These are phyloP conservation scores for Westerdykella sp. DNA, from an alignment of 2,329 filamentous ascomycete genomes.

Conservation along the genomic window DNA sequence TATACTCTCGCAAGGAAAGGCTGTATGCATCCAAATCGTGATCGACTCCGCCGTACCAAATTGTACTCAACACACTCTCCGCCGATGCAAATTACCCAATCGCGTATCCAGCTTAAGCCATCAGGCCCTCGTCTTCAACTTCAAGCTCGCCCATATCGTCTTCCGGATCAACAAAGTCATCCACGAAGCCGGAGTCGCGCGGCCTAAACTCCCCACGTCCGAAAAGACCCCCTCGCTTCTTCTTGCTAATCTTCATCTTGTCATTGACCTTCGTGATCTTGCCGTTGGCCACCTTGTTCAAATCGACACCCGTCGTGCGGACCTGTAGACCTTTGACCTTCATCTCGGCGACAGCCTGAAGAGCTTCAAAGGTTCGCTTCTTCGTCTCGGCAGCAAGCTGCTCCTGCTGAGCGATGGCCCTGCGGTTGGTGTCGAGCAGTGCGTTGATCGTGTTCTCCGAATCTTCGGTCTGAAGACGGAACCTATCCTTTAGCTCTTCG, in stretches of 20 bases:
- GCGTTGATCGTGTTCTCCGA: constrained; percentile 27
- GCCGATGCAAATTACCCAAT: too few species aligned
- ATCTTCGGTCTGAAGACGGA: constrained; percentile 23
- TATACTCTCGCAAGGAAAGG: too few species aligned
- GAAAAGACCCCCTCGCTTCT: constrained; percentile 18
- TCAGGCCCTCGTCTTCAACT: constrained; percentile 9
- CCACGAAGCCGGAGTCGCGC: background rate
- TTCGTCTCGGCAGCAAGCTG: constrained; percentile 20
- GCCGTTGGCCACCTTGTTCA: constrained; percentile 24
- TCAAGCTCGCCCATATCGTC: constrained; percentile 9
- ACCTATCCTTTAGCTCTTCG: constrained; percentile 27
- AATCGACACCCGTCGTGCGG: constrained; percentile 18
- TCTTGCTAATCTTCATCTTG: constrained; percentile 29
- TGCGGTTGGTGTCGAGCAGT: constrained; percentile 22
- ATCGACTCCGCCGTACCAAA: too few species aligned
- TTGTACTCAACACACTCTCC: too few species aligned
- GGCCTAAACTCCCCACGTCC: constrained; percentile 11
- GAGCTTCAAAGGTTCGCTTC: constrained; percentile 23
- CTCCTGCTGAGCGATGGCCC: constrained; percentile 28
- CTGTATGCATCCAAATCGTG: too few species aligned
- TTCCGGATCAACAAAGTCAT: constrained; percentile 1
- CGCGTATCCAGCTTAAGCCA: too few species aligned
- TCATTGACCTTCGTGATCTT: constrained; percentile 28
- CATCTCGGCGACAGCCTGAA: constrained; percentile 29
- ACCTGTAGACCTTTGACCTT: constrained; percentile 28